Percentiles rank a stretch among this genome's conserved stretches.
Conservation (phyloP, 805 yeast species). For the Pichia heedii region DNA sequence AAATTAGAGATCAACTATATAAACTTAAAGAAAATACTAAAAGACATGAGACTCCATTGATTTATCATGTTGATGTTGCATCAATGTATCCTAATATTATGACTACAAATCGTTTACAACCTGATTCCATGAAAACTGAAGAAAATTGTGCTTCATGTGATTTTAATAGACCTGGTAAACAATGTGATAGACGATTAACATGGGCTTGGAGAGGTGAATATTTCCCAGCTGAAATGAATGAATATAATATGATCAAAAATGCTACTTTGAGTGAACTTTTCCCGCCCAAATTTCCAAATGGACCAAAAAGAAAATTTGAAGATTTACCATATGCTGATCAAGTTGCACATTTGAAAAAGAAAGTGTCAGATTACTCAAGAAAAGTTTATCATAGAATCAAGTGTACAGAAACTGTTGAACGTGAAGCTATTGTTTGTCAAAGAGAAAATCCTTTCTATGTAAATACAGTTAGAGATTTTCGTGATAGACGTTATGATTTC, state of each 20-base stretch:
- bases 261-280: constrained; percentile 73
- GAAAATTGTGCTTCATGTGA: constrained; percentile 97
- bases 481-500: constrained; percentile 94
- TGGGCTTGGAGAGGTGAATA: constrained; percentile 99
- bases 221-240: constrained; percentile 84
- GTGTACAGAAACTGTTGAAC: constrained; percentile 71
- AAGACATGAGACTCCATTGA: constrained; percentile 71
- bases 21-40: constrained; percentile 53
- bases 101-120: constrained; percentile 95
- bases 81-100: constrained; percentile 99
- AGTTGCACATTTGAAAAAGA: constrained; percentile 61
- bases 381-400: constrained; percentile 78
- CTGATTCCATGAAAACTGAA: constrained; percentile 93
- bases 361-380: constrained; percentile 74
- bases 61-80: constrained; percentile 97
- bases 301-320: constrained; percentile 57
- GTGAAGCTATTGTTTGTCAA: constrained; percentile 94
- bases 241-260: constrained; percentile 81
- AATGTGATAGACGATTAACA: constrained; percentile 81
- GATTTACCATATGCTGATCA: constrained; percentile 74
- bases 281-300: constrained; percentile 49
- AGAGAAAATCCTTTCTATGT: constrained; percentile 96
- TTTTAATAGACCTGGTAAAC: constrained; percentile 89
- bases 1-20: constrained; percentile 45
- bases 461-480: constrained; percentile 84